These are phyloP conservation scores for Dothideomycetes sp. DNA, from an alignment of 2,329 filamentous ascomycete genomes.

Conservation along the genomic window DNA sequence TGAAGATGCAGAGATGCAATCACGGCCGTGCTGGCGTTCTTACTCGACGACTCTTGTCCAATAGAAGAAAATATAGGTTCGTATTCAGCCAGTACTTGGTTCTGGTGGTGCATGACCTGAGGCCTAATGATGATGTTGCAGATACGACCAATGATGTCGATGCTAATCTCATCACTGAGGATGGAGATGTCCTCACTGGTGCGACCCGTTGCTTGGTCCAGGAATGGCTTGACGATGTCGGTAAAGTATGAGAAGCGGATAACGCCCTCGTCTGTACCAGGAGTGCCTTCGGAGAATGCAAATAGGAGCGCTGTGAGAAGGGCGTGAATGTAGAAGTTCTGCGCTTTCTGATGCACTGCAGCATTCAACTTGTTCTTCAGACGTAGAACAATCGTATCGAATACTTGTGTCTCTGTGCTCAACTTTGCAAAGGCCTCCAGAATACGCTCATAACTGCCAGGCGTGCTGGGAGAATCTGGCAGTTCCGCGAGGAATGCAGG, in stretches of 20 bases:
- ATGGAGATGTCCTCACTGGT: slow-evolving; percentile 20
- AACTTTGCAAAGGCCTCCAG: slow-evolving; percentile 56
- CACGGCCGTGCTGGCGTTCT: slow-evolving; percentile 20
- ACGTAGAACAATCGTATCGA: slow-evolving; percentile 51
- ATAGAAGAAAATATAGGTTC: slow-evolving; percentile 9
- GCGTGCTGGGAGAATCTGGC: slow-evolving; percentile 37
- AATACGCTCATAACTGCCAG: slow-evolving; percentile 43
- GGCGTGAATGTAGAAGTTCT: slow-evolving; percentile 44
- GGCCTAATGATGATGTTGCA: slow-evolving; percentile 48
- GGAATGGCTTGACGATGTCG: slow-evolving; percentile 34
- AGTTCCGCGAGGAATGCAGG: slow-evolving; percentile 55
- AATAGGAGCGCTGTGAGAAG: slow-evolving; percentile 52
- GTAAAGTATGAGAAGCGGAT: slow-evolving; percentile 31
- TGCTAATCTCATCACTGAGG: slow-evolving; percentile 37
- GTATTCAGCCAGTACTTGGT: slow-evolving; percentile 28
- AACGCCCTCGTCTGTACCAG: slow-evolving; percentile 35
- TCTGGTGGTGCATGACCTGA: slow-evolving; percentile 37
- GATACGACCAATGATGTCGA: slow-evolving; percentile 51
- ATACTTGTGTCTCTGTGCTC: slow-evolving; percentile 49
- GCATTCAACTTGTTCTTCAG: slow-evolving; percentile 52
- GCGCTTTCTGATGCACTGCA: slow-evolving; percentile 41
- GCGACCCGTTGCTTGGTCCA: slow-evolving; percentile 25
- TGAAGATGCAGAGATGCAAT: slow-evolving; percentile 48
- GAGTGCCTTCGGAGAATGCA: slow-evolving; percentile 42
- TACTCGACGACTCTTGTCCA: slow-evolving; percentile 1